These are phyloP conservation scores for Grifola frondosa DNA, from an alignment of 1,284 basidiomycete genomes.

Conservation along the genomic window DNA sequence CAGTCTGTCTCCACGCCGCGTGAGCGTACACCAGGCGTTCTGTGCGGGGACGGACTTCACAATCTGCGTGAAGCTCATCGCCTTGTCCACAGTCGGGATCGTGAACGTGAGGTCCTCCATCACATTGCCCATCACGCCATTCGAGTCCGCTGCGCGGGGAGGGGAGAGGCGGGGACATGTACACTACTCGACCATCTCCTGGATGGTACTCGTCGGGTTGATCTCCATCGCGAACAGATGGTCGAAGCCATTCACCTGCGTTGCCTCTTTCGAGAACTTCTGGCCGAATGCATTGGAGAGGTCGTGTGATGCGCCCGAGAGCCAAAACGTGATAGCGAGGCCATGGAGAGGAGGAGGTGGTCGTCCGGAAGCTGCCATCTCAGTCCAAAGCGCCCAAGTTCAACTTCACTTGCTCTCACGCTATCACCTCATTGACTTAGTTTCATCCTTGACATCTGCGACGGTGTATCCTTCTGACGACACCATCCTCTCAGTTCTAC, in stretches of 20 bases:
- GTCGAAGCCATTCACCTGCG: constrained; percentile 94
- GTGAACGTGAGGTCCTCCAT: constrained; percentile 99
- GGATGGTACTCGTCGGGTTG: constrained; percentile 92
- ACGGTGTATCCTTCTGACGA: constrained; percentile 82
- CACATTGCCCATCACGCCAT: constrained; percentile 97
- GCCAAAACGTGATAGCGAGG: no score
- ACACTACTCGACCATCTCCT: constrained; percentile 99
- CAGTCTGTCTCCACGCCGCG: background rate
- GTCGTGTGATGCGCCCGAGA: no score
- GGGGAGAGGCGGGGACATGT: constrained; percentile 27
- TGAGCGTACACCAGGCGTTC: background rate
- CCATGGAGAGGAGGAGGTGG: no score
- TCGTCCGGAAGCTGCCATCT: constrained; percentile 14
- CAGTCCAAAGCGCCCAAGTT: no score
- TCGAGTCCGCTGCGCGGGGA: constrained; percentile 67
- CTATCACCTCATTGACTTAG: constrained; percentile 64
- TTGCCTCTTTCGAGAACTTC: constrained; percentile 98
- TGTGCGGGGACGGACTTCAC: constrained; percentile 73
- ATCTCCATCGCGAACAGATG: constrained; percentile 99
- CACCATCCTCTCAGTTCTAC: constrained; percentile 71
- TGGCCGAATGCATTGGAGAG: constrained; percentile 98
- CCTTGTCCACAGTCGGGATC: constrained; percentile 98
- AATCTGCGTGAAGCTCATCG: constrained; percentile 99
- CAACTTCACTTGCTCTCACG: no score
- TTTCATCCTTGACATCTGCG: constrained; percentile 59